Base-by-base conservation (phyloP, 148 eudicot species). In the Dianthus caryophyllus region DNA sequence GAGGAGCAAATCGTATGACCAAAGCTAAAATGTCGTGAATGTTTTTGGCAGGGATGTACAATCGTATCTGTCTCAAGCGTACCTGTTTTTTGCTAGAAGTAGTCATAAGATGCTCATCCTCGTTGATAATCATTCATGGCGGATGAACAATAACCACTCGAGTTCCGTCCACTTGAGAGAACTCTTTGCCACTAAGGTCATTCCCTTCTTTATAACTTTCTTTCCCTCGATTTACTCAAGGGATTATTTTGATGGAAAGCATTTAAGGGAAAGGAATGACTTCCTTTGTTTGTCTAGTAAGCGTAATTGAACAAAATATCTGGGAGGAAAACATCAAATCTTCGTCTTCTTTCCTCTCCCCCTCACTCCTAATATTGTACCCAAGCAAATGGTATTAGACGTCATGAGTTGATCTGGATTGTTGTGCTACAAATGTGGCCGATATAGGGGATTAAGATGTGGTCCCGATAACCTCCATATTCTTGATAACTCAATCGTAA, bases 121-220 rank as follows among this genome's bases (percentile, higher is more conserved):
- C 82, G 99, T 94, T 55, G 99, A 94, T 79, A 94, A 94, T 68
- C 81, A 84, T 54, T 90, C 99, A 71, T 94, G 99, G 97, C 77
- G 87, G 68, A 76, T 76, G 79, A 66, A 71, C 62, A 76, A 76
- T 25, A 76, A 76, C 39, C 79, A 76, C 72, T 76, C 79, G 17
- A 67, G 57, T 30, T 65, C 79, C 30, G 71, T 87, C 68, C 99
- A 88, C 69, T 67, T 94, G 61, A 83, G 99, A 89, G 92, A 90
- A 72, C 74, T 90, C 72, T 83, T 94, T 83, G 88, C 91, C 70
- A 86, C 93, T 6, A 94, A 94, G 99, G 99, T 94, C 78, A 78
- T 64, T 70, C 43, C 67, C 46, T 67, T 65, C 43, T 61, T 64
- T 6, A 11, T 0, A 29, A 68, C 15, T 30, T 16, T 3, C 1